Evolutionary conservation across 2,329 filamentous ascomycete genomes (phyloP).

Genomic region (Ophiostoma quercus): DNA sequence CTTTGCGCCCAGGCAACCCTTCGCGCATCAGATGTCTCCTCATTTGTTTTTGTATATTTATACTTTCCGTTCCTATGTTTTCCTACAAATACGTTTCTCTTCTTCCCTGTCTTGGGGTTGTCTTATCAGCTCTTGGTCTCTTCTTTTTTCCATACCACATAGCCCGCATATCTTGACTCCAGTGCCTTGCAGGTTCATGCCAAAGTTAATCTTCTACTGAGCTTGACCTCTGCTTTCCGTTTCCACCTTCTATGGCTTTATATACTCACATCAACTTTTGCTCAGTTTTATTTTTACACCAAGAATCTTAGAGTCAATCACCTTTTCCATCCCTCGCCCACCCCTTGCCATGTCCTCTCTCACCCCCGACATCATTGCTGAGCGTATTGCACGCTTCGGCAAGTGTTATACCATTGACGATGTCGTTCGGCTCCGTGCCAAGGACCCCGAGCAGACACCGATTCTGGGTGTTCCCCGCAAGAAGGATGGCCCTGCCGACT

Average conservation of each 20-base stretch:
- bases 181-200: background rate
- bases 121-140: background rate
- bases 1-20: background rate
- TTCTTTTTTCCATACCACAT: background rate
- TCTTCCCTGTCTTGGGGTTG: background rate
- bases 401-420: constrained; percentile 40
- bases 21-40: background rate
- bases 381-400: constrained; percentile 35
- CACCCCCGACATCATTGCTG: constrained; percentile 30
- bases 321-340: background rate
- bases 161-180: background rate
- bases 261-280: background rate
- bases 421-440: constrained; percentile 38
- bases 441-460: constrained; percentile 37
- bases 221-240: background rate
- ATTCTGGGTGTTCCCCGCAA: constrained; percentile 40
- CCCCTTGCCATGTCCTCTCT: constrained; percentile 30
- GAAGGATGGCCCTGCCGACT: constrained; percentile 33
- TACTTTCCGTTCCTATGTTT: background rate
- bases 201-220: background rate
- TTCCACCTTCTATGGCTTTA: background rate
- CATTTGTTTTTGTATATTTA: background rate
- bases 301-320: background rate
- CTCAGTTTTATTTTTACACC: background rate
- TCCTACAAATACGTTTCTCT: background rate